Evolutionary conservation across 1,139 yeast genomes (phyloP).

Genomic region (Nakaseomyces delphensis): DNA sequence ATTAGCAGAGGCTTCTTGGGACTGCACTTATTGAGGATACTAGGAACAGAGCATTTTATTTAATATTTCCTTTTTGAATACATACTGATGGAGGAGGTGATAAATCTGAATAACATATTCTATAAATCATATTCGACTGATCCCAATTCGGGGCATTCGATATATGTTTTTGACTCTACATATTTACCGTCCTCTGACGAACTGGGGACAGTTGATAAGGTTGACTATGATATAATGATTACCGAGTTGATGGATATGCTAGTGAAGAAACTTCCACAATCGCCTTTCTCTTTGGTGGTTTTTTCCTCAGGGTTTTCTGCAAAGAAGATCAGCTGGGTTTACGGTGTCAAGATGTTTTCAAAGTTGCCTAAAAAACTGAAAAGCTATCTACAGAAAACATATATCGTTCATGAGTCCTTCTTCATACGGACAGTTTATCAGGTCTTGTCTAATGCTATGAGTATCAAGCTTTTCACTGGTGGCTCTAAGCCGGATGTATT

Average conservation of each 20-base stretch:
- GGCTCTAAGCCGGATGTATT: constrained; percentile 10
- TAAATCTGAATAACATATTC: constrained; percentile 42
- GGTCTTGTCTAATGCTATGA: constrained; percentile 54
- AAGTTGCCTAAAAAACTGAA: constrained; percentile 52
- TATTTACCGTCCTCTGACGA: constrained; percentile 47
- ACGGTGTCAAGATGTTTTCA: constrained; percentile 70
- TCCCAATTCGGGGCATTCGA: constrained; percentile 53
- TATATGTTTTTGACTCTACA: constrained; percentile 70
- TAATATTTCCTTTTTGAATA: constrained; percentile 8
- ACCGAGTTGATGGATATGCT: constrained; percentile 34
- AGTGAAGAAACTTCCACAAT: constrained; percentile 39
- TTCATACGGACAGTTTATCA: constrained; percentile 74
- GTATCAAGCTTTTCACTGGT: constrained; percentile 35
- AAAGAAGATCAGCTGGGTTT: constrained; percentile 55
- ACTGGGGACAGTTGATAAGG: constrained; percentile 28
- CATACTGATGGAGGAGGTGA: constrained; percentile 21
- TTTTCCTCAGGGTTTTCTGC: constrained; percentile 68
- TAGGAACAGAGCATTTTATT: background rate
- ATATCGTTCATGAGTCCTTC: constrained; percentile 89
- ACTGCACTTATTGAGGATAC: no score
- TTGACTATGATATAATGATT: constrained; percentile 35
- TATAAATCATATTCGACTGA: constrained; percentile 52
- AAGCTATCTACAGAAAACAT: constrained; percentile 51
- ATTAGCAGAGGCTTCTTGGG: no score
- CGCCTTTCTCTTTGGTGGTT: constrained; percentile 57